Conservation (phyloP, 2,329 filamentous ascomycete species). For the Diplodia scrobiculata region DNA sequence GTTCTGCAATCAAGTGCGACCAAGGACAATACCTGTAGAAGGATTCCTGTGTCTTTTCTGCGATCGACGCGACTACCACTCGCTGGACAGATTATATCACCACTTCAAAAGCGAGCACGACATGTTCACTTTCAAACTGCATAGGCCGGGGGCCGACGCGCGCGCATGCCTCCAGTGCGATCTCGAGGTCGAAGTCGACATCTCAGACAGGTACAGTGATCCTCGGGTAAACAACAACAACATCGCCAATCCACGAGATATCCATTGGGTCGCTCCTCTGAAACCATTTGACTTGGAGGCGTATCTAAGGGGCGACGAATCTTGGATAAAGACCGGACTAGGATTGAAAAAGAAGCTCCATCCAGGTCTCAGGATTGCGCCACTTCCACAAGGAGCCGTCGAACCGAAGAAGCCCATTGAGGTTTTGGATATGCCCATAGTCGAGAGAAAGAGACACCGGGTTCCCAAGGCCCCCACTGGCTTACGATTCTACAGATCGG, state of each 20-base stretch:
- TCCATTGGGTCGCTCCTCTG: conserved; percentile 41
- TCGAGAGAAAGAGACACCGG: conserved; percentile 37
- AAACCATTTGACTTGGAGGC: conserved; percentile 42
- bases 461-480: conserved; percentile 43
- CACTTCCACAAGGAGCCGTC: conserved; percentile 8
- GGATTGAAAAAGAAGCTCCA: conserved; percentile 27
- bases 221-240: conserved; percentile 36
- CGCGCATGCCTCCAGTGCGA: conserved; percentile 28
- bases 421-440: conserved; percentile 32
- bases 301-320: conserved; percentile 43
- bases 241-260: conserved; percentile 36
- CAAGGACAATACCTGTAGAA: conserved; percentile 21
- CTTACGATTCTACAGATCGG: conserved; percentile 46
- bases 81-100: conserved; percentile 38
- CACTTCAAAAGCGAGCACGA: conserved; percentile 44
- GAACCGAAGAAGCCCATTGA: conserved; percentile 33
- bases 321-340: conserved; percentile 36
- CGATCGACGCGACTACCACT: conserved; percentile 17
- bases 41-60: conserved; percentile 35
- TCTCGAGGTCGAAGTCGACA: conserved; percentile 33
- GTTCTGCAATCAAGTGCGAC: conserved; percentile 32
- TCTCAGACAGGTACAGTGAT: conserved; percentile 34
- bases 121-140: conserved; percentile 37
- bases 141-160: conserved; percentile 6
- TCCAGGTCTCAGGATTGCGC: background rate